phyloP scores from a whole-genome alignment of 83 land plant species.

The Diphasiastrum complanatum region DNA sequence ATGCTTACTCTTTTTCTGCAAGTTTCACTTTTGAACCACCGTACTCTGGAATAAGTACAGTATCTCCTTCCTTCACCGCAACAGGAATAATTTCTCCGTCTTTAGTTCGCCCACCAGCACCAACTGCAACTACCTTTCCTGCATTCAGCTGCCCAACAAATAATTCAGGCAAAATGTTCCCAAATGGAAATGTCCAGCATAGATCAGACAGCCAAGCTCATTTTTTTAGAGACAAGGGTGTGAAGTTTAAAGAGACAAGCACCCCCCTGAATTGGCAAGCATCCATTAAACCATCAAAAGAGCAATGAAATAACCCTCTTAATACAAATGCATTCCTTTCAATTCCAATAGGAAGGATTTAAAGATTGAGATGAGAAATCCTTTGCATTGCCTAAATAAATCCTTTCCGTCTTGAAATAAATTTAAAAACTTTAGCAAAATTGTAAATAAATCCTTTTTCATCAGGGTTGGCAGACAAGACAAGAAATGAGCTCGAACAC shows the following conservation, averaged over 20 bases:
- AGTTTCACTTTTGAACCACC: conserved; percentile 68
- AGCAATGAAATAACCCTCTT: neutral
- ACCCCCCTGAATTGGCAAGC: too few species aligned
- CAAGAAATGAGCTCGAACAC: neutral
- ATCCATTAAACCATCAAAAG: too few species aligned
- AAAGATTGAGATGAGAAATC: too few species aligned
- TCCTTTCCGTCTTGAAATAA: too few species aligned
- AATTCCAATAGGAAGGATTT: too few species aligned
- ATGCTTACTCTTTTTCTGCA: conserved; percentile 61
- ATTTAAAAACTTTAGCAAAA: too few species aligned
- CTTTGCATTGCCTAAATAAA: too few species aligned
- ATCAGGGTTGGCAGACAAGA: neutral
- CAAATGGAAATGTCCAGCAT: neutral
- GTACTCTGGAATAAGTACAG: conserved; percentile 71
- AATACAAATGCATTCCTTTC: too few species aligned
- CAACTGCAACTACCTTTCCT: conserved; percentile 66
- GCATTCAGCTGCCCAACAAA: conserved; percentile 51
- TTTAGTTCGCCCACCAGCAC: conserved; percentile 44
- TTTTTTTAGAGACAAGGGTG: too few species aligned
- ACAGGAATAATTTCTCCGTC: conserved; percentile 58
- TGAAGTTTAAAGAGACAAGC: too few species aligned
- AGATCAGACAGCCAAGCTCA: neutral
- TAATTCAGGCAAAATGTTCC: neutral
- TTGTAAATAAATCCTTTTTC: too few species aligned
- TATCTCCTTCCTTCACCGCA: conserved; percentile 58